These are phyloP conservation scores for Linnemannia exigua DNA, from an alignment of 192 early-diverging fungal species.

Conservation along the genomic window DNA sequence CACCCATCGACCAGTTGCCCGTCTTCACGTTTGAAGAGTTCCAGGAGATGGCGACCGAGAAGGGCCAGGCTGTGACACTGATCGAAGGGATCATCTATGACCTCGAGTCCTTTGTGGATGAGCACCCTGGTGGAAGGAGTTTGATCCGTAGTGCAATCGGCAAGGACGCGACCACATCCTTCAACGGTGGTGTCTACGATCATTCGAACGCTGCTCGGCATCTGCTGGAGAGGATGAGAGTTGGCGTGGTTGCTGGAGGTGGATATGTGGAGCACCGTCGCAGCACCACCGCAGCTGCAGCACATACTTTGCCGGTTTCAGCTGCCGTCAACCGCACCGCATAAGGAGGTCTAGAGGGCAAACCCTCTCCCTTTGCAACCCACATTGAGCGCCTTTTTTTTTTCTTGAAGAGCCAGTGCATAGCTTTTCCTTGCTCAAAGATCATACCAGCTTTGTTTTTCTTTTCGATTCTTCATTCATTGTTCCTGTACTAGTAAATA, in stretches of 20 bases:
- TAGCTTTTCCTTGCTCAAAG: too few species aligned
- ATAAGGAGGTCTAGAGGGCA: too few species aligned
- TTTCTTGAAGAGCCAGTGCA: too few species aligned
- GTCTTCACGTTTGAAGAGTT: slow-evolving; percentile 75
- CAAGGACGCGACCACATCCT: slow-evolving; percentile 87
- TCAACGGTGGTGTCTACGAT: slow-evolving; percentile 93
- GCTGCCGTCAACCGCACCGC: slow-evolving; percentile 8
- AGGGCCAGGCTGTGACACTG: slow-evolving; percentile 80
- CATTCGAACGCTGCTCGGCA: slow-evolving; percentile 93
- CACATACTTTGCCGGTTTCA: not conserved
- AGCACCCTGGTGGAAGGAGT: slow-evolving; percentile 90
- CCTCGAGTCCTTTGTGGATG: slow-evolving; percentile 83
- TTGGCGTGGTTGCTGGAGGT: slow-evolving; percentile 67
- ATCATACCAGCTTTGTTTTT: not conserved
- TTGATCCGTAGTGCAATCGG: slow-evolving; percentile 82
- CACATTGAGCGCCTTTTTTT: not conserved
- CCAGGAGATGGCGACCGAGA: slow-evolving; percentile 71
- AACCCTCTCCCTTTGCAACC: too few species aligned
- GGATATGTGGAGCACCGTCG: slow-evolving; percentile 49
- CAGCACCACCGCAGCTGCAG: slow-evolving; percentile 16
- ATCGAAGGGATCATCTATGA: slow-evolving; percentile 89
- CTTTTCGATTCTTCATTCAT: not conserved
- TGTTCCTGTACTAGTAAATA: not conserved
- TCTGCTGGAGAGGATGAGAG: slow-evolving; percentile 80
- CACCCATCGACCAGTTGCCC: slow-evolving; percentile 77